A percentile compares a stretch with the other conserved stretches of the same genome.
These are phyloP conservation scores for Logfia minima DNA, from an alignment of 129 eudicot genomes.

Conservation along the genomic window DNA sequence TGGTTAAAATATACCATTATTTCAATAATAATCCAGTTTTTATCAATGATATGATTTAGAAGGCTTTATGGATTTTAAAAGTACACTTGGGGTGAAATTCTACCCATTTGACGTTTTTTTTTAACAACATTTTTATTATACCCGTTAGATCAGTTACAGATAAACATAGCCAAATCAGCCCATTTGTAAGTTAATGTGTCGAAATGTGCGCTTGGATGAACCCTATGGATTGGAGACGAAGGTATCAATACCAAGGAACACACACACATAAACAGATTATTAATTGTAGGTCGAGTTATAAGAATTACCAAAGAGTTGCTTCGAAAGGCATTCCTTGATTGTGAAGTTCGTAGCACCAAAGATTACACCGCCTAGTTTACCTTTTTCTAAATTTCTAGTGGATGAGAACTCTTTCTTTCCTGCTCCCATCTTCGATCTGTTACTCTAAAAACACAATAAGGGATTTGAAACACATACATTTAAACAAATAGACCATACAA, in stretches of 20 bases:
- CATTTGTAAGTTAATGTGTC: neutral
- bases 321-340: slow-evolving; percentile 56
- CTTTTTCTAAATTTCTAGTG: slow-evolving; percentile 56
- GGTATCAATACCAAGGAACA: neutral
- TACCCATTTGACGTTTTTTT: neutral
- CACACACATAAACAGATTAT: neutral
- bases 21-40: too few species aligned
- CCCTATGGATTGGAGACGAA: too few species aligned
- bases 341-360: slow-evolving; percentile 66
- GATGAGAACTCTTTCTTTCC: slow-evolving; percentile 25
- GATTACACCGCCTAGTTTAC: slow-evolving; percentile 65
- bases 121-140: neutral
- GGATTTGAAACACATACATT: neutral
- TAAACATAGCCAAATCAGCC: neutral
- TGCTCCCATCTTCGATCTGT: slow-evolving; percentile 20
- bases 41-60: neutral
- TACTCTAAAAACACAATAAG: slow-evolving; percentile 19
- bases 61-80: neutral
- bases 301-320: slow-evolving; percentile 78
- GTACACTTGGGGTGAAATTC: neutral
- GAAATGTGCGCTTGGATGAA: too few species aligned
- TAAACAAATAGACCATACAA: neutral
- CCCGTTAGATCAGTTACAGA: neutral
- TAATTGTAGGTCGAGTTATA: neutral
- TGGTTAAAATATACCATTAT: too few species aligned